Evolutionary conservation across 805 yeast species (phyloP), one percentile per base, ranked within the genome.

Genomic region (Candida suzukii): DNA sequence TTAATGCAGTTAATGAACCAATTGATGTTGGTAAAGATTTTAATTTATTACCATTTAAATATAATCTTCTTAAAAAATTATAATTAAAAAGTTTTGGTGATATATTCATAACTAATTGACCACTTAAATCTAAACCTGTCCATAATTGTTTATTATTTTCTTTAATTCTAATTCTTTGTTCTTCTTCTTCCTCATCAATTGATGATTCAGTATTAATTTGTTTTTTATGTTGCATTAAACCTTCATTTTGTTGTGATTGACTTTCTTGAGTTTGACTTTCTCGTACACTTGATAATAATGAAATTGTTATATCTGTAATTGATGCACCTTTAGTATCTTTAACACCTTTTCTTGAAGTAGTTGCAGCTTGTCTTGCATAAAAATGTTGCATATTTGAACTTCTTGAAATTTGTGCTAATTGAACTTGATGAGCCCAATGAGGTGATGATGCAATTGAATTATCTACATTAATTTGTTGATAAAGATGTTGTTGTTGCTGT

Each of bases 121-220:
- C 96, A 48, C 95, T 80, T 49, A 91, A 68, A 65, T 93, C 99
- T 49, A 93, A 68, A 6, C 90, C 91, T 41, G 95, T 84, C 99
- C 99, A 93, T 56, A 85, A 73, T 64, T 90, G 97, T 45, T 80
- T 82, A 29, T 83, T 78, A 55, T 71, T 70, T 22, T 77, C 73
- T 46, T 71, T 71, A 29, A 70, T 63, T 61, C 80, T 71, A 65
- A 78, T 73, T 60, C 83, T 66, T 57, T 80, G 79, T 52, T 76
- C 80, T 55, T 80, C 83, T 52, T 76, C 78, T 54, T 80, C 83
- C 52, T 82, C 86, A 45, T 70, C 66, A 36, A 71, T 68, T 16
- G 66, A 53, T 21, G 51, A 46, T 21, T 58, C 60, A 36, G 54
- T 54, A 5, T 62, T 46, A 36, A 59, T 42, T 19, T 31, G 35